Evolutionary conservation across 2,329 filamentous ascomycete species (phyloP).

Genomic region (Trematosphaeria pertusa): DNA sequence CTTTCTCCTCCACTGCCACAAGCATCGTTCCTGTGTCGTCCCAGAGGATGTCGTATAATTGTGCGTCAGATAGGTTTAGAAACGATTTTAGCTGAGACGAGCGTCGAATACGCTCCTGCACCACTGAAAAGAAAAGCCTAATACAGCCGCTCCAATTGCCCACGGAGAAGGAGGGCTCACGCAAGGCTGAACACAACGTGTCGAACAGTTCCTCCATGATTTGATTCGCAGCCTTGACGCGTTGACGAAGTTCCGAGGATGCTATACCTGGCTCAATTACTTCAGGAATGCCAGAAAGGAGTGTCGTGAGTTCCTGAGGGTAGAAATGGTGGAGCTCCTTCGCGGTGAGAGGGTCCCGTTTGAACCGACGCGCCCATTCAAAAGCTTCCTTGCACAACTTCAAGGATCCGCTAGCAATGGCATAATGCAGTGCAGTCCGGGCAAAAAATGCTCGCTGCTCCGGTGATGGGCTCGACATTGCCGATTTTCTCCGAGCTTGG

Average conservation of each 20-base stretch:
- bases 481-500: conserved; percentile 28
- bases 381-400: conserved; percentile 38
- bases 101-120: conserved; percentile 21
- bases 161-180: conserved; percentile 42
- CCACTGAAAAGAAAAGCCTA: conserved; percentile 19
- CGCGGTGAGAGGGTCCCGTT: conserved; percentile 44
- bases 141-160: conserved; percentile 38
- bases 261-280: neutral
- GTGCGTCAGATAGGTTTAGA: conserved; percentile 15
- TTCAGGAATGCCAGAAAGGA: conserved; percentile 31
- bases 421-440: conserved; percentile 33
- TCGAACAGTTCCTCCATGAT: conserved; percentile 39
- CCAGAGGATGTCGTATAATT: conserved; percentile 30
- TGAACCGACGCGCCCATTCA: conserved; percentile 46
- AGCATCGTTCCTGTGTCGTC: conserved; percentile 27
- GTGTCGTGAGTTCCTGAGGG: conserved; percentile 26
- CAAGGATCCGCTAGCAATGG: conserved; percentile 43
- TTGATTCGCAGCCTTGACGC: conserved; percentile 36
- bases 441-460: conserved; percentile 37
- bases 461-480: conserved; percentile 30
- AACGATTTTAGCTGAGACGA: conserved; percentile 13
- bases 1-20: conserved; percentile 27
- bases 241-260: conserved; percentile 11
- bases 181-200: conserved; percentile 31
- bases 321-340: conserved; percentile 29